A percentile compares a stretch with the other conserved stretches of the same genome.
Evolutionary conservation across 352 stramenopile species (phyloP).

Genomic region (Phytophthora hibernalis): DNA sequence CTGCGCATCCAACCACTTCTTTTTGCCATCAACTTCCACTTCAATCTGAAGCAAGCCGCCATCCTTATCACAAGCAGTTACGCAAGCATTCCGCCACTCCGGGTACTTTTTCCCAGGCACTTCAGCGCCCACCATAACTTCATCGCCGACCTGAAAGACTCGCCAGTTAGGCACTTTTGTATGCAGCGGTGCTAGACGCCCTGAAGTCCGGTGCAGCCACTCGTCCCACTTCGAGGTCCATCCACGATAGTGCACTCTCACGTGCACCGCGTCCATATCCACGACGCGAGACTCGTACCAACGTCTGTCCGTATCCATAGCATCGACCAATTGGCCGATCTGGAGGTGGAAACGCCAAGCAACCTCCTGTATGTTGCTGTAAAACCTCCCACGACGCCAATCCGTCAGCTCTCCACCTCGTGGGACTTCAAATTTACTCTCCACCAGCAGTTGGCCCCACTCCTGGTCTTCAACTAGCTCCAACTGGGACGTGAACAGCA

Average conservation of each 20-base stretch:
- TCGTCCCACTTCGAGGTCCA: conserved; percentile 98
- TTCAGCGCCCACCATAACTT: conserved; percentile 57
- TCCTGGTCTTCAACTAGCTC: conserved; percentile 39
- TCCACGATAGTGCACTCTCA: conserved; percentile 96
- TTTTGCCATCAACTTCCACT: conserved; percentile 50
- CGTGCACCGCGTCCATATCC: conserved; percentile 51
- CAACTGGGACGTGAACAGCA: conserved; percentile 51
- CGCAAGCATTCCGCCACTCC: conserved; percentile 63
- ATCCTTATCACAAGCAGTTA: conserved; percentile 40
- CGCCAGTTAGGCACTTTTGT: conserved; percentile 80
- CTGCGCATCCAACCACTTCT: conserved; percentile 70
- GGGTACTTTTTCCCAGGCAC: conserved; percentile 51
- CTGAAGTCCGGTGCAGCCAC: conserved; percentile 92
- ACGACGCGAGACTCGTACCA: conserved; percentile 81
- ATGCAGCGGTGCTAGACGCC: conserved; percentile 91
- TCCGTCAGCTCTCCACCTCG: conserved; percentile 23
- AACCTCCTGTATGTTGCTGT: conserved; percentile 49
- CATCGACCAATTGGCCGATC: conserved; percentile 70
- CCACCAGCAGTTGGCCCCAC: conserved; percentile 59
- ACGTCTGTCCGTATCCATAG: conserved; percentile 70
- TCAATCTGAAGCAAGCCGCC: conserved; percentile 46
- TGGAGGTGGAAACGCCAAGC: conserved; percentile 69
- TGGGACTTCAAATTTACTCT: conserved; percentile 39
- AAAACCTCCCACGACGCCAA: conserved; percentile 62
- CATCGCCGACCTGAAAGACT: conserved; percentile 61